Base-by-base conservation (phyloP, 139 green algal species). In the Marvania coccoides region DNA sequence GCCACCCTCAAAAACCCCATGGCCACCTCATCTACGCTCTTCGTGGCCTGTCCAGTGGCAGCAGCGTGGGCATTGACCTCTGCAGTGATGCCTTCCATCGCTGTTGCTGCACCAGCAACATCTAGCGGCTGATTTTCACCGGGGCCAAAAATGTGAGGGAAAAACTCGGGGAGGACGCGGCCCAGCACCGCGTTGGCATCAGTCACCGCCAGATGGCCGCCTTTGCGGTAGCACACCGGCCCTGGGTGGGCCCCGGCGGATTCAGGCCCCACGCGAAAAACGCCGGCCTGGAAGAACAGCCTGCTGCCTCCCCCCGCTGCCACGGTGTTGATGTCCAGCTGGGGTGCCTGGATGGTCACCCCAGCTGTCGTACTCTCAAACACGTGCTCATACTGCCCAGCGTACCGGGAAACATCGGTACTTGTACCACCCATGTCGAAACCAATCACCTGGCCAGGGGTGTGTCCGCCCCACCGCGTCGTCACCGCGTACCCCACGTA, bases 321-420 rank as follows among this genome's bases (percentile, higher is more conserved):
- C 42, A 98, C 93, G 10, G 93, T 98, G 79, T 96, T 97, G 78
- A 98, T 98, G 77, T 98, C 93, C 42, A 98, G 81, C 74, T 98
- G 93, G 3, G 93, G 93, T 5, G 93, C 92, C 72, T 80, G 76
- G 45, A 91, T 89, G 37, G 73, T 82, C 23, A 93, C 79, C 28
- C 92, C 93, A 9, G 93, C 93, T 0, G 88, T 96, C 35, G 82
- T 89, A 70, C 85, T 94, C 72, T 98, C 93, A 69, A 95, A 95
- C 33, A 97, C 91, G 47, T 95, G 90, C 70, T 94, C 89, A 63
- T 90, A 91, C 13, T 42, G 63, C 33, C 90, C 90, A 12, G 86
- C 93, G 59, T 88, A 98, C 24, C 93, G 80, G 5, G 78, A 91
- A 5, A 98, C 93, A 64, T 98, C 93, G 5, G 87, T 94, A 45